phyloP scores from a whole-genome alignment of 2,329 filamentous ascomycete genomes.

The Aspergillus pseudotamarii region DNA sequence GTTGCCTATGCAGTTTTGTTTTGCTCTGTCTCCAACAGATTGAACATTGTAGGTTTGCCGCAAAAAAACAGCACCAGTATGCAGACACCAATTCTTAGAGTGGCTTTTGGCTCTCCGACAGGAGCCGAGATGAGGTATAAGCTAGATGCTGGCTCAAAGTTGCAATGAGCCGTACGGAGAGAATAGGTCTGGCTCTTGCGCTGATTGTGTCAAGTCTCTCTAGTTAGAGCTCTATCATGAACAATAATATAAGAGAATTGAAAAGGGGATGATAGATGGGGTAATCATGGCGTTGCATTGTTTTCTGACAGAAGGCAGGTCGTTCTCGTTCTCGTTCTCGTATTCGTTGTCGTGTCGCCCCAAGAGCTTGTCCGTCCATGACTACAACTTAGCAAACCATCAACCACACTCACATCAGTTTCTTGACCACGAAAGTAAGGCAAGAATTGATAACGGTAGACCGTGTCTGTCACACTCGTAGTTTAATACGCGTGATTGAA shows the following conservation, averaged over 20 bases:
- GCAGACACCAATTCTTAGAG: not conserved
- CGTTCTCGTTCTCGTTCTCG: not conserved
- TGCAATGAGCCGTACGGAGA: not conserved
- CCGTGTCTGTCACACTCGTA: no score
- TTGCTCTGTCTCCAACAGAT: not conserved
- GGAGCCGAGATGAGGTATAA: not conserved
- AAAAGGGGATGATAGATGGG: not conserved
- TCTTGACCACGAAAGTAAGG: not conserved
- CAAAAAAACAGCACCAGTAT: not conserved
- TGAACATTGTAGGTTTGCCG: not conserved
- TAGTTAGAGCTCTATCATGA: not conserved
- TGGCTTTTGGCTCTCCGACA: not conserved
- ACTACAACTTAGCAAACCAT: not conserved
- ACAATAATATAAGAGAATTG: not conserved
- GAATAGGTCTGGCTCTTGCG: not conserved
- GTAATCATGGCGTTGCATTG: not conserved
- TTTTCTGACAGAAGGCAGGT: not conserved
- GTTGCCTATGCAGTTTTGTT: not conserved
- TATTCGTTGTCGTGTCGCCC: not conserved
- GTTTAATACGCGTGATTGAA: not conserved
- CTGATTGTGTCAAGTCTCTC: not conserved
- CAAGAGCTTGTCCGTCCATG: not conserved
- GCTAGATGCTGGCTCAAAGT: not conserved
- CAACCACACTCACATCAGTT: not conserved
- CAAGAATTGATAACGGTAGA: not conserved